Evolutionary conservation across 257 asterid genomes (phyloP).

Genomic region (Parsonsia alboflavescens): DNA sequence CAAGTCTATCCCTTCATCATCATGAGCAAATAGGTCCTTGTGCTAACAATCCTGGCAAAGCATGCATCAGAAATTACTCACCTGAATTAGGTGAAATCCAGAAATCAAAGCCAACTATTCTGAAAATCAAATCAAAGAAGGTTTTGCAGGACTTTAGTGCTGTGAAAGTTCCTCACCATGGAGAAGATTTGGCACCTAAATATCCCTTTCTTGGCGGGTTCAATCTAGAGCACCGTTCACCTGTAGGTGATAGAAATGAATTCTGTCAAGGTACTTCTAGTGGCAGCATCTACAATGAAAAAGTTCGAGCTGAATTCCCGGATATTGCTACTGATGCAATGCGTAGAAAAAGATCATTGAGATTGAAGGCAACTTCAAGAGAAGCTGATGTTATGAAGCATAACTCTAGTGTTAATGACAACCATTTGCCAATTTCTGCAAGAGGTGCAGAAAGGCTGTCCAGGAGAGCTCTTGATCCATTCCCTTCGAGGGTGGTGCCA

Average conservation of each 20-base stretch:
- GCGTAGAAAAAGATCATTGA: slow-evolving; percentile 67
- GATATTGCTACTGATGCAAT: slow-evolving; percentile 67
- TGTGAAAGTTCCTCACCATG: slow-evolving; percentile 26
- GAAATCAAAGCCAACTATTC: slow-evolving; percentile 40
- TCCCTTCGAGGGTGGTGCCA: slow-evolving; percentile 32
- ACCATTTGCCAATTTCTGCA: slow-evolving; percentile 43
- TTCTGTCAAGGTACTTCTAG: slow-evolving; percentile 30
- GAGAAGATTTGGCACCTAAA: slow-evolving; percentile 34
- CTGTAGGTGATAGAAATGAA: slow-evolving; percentile 24
- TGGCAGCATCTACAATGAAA: slow-evolving; percentile 30
- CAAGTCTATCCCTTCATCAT: slow-evolving; percentile 20
- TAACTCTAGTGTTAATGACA: slow-evolving; percentile 27
- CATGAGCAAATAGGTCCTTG: slow-evolving; percentile 24
- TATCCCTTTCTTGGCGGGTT: slow-evolving; percentile 26
- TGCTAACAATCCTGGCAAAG: slow-evolving; percentile 24
- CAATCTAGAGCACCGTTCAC: slow-evolving; percentile 19
- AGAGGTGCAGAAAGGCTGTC: slow-evolving; percentile 39
- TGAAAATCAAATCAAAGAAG: slow-evolving; percentile 56
- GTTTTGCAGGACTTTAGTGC: slow-evolving; percentile 25
- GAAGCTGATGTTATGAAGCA: slow-evolving; percentile 28
- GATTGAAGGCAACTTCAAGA: slow-evolving; percentile 47
- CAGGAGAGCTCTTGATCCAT: slow-evolving; percentile 33
- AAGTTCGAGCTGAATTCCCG: slow-evolving; percentile 41
- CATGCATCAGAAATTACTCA: slow-evolving; percentile 23
- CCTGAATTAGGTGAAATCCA: slow-evolving; percentile 32